Base-by-base conservation (phyloP, 106 monocot genomes). In the Posidonia australis region DNA sequence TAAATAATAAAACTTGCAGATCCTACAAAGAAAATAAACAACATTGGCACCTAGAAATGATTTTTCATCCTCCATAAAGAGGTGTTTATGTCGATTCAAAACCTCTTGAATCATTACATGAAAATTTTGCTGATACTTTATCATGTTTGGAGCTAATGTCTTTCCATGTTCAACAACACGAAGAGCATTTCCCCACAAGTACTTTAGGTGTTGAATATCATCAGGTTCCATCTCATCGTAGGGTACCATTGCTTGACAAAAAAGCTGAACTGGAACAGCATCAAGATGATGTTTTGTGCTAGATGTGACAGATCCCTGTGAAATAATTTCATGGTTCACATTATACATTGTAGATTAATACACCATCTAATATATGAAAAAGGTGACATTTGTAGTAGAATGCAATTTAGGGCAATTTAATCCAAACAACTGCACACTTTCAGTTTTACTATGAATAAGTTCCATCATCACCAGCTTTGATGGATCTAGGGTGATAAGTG, bases 71-170 rank as follows among this genome's bases (percentile, higher is more conserved):
- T 69, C 63, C 13, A 49, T 78, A 56, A 96, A 82, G 43, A 90
- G 76, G 69, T 90, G 82, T 18, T 67, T 21, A 67, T 96, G 65
- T 54, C 78, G 76, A 12, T 74, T 72, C 75, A 89, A 63, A 69
- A 96, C 90, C 58, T 86, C 86, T 65, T 80, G 70, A 60, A 96
- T 70, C 82, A 96, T 77, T 69, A 87, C 29, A 75, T 13, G 19
- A 77, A 96, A 96, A 74, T 96, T 96, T 46, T 73, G 70, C 55
- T 96, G 94, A 56, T 87, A 90, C 49, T 72, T 87, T 14, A 68
- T 66, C 62, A 60, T 64, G 24, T 62, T 72, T 60, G 74, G 69
- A 31, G 31, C 70, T 62, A 59, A 67, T 19, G 13, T 31, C 60
- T 84, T 84, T 31, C 56, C 65, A 67, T 58, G 58, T 67, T 77